Base-by-base conservation (phyloP, 1,284 basidiomycete species). In the Malassezia obtusa region DNA sequence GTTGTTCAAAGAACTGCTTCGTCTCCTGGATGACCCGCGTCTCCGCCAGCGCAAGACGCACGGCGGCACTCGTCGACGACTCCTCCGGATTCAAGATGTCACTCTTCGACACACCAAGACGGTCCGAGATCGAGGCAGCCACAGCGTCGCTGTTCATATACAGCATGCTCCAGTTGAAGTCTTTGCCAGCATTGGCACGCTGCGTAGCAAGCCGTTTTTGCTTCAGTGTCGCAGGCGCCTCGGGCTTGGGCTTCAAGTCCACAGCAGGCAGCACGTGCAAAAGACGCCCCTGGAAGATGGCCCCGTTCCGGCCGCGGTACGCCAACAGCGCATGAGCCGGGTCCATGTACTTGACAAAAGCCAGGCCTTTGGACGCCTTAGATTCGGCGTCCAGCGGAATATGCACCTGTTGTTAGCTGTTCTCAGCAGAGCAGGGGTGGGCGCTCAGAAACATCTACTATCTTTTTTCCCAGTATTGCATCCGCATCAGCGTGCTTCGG, bases 131-230 rank as follows among this genome's bases (percentile, higher is more conserved):
- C 4, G 86, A 88, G 1, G 84, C 83, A 0, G 84, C 83, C 0
- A 91, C 87, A 10, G 89, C 87, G 69, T 92, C 88, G 59, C 85
- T 89, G 79, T 94, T 96, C 89, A 96, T 92, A 72, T 92, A 96
- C 58, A 96, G 75, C 79, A 89, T 87, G 40, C 84, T 84, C 92
- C 92, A 98, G 75, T 92, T 94, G 69, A 95, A 91, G 58, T 89
- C 88, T 62, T 84, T 84, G 31, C 84, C 83, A 6, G 85, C 84
- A 24, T 77, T 78, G 14, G 83, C 79, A 73, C 86, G 92, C 59
- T 83, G 79, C 73, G 85, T 84, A 37, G 81, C 76, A 37, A 76
- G 73, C 4, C 76, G 80, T 14, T 81, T 78, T 58, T 79, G 80
- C 63, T 87, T 85, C 37, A 73, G 52, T 14, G 70, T 63, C 15